phyloP scores from a whole-genome alignment of 2,329 filamentous ascomycete genomes.

The Endocalyx cinctus region DNA sequence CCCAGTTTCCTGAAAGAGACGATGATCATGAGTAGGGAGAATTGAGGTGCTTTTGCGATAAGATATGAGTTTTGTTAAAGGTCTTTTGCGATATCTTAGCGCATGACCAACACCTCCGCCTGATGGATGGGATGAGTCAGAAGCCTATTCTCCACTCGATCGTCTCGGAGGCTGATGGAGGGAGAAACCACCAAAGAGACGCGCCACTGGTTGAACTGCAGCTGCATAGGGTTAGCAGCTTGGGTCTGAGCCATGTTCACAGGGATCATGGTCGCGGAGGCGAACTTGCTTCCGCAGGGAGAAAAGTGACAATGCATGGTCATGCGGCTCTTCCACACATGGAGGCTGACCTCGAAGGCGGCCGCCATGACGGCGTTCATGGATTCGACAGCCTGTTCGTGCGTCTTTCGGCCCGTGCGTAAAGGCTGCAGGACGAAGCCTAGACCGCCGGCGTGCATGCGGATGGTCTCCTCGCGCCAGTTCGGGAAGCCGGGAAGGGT shows the following conservation, averaged over 20 bases:
- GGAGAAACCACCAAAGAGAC: conserved; percentile 25
- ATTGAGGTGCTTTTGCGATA: no score
- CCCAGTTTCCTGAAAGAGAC: no score
- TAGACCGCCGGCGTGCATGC: conserved; percentile 19
- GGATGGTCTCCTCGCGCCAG: conserved; percentile 17
- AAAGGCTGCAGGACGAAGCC: conserved; percentile 20
- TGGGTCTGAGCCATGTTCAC: conserved; percentile 18
- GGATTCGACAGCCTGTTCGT: conserved; percentile 12
- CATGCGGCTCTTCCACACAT: conserved; percentile 25
- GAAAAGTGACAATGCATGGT: conserved; percentile 27
- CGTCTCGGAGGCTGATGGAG: conserved; percentile 20
- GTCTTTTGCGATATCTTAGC: no score
- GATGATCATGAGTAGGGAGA: no score
- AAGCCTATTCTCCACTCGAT: conserved; percentile 16
- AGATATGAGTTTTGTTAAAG: no score
- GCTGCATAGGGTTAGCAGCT: conserved; percentile 10
- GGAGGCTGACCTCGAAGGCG: conserved; percentile 22
- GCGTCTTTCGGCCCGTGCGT: conserved; percentile 11
- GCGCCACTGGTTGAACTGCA: conserved; percentile 20
- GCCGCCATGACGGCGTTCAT: conserved; percentile 19
- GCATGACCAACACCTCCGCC: conserved; percentile 26
- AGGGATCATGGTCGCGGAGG: conserved; percentile 21
- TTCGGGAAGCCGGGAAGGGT: conserved; percentile 1
- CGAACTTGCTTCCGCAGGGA: conserved; percentile 21
- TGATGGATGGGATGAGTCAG: conserved; percentile 20